Evolutionary conservation across 192 early-diverging fungal species (phyloP), one percentile per base, ranked within the genome.

Genomic region (Gigaspora rosea): DNA sequence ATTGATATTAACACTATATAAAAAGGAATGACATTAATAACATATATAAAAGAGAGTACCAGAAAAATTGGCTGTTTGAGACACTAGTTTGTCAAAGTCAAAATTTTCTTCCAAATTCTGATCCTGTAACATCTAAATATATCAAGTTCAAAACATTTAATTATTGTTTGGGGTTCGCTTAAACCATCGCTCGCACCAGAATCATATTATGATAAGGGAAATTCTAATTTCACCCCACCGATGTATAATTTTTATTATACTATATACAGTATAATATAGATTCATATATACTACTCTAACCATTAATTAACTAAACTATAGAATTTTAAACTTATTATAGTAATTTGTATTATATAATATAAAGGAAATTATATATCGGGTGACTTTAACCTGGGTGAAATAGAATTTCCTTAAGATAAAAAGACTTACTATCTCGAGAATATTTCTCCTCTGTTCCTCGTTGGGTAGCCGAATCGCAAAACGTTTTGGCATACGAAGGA

Each of bases 401-500:
- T n/a, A n/a, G n/a, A n/a, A n/a, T n/a, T n/a, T n/a, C n/a, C n/a
- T n/a, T n/a, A n/a, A n/a, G n/a, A n/a, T n/a, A 27, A 71, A 48
- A 18, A n/a, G 22, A 69, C 87, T 74, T 81, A 90, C 89, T 12
- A 95, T 83, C 46, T 87, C 82, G 51, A 99, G 85, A 68, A 99
- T 95, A 59, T 92, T 89, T 72, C 82, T 89, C 59, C 98, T 86
- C 87, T 98, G 97, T 52, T 90, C 86, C 18, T 88, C 85, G 48
- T 90, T 91, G 16, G 98, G 98, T 73, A 98, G 84, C 80, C 85
- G 81, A 47, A 99, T 89, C 16, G 91, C 90, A 76, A 96, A 97
- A 33, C 94, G 86, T 84, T 98, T 98, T 41, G 98, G 98, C 98
- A 99, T 99, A 63, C 98, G 87, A 51, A 97, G 85, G 66, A 99